Percentiles rank a stretch among this genome's conserved stretches.
Conservation (phyloP, 2,329 filamentous ascomycete species). For the Aspergillus amoenus region DNA sequence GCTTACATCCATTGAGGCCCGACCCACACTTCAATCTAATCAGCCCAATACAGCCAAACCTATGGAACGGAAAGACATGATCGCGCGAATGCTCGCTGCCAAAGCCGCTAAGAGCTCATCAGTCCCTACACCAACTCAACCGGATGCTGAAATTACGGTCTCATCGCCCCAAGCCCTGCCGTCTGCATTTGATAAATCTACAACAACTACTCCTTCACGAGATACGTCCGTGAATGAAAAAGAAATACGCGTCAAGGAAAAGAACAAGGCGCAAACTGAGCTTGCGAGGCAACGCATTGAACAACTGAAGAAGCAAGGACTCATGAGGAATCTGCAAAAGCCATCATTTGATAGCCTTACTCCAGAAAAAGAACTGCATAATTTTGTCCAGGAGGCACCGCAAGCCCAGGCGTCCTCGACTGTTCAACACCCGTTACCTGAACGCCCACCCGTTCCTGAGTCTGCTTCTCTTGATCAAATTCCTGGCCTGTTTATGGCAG, state of each 20-base stretch:
- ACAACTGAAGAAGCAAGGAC: conserved; percentile 60
- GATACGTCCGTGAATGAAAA: conserved; percentile 24
- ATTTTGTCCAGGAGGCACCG: neutral
- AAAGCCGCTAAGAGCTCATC: conserved; percentile 59
- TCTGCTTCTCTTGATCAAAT: conserved; percentile 40
- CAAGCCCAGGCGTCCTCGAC: conserved; percentile 10
- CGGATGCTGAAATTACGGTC: conserved; percentile 13
- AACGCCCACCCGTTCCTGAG: conserved; percentile 35
- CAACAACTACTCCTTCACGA: conserved; percentile 3
- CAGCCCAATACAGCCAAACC: conserved; percentile 36
- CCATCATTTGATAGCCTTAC: conserved; percentile 14
- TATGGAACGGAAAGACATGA: conserved; percentile 71
- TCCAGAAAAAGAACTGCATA: conserved; percentile 10
- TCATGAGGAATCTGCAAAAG: conserved; percentile 41
- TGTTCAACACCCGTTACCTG: conserved; percentile 39
- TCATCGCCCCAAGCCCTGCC: conserved; percentile 8
- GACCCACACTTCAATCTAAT: conserved; percentile 12
- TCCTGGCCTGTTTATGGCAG: conserved; percentile 54
- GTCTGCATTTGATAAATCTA: conserved; percentile 9
- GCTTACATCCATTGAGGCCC: neutral
- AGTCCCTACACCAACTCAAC: conserved; percentile 11
- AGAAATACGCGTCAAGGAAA: conserved; percentile 39
- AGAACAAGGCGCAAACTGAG: conserved; percentile 68
- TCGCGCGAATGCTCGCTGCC: conserved; percentile 72
- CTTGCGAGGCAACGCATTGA: conserved; percentile 77